Conservation (phyloP, 306 rosid species). For the Carpinus fangiana region DNA sequence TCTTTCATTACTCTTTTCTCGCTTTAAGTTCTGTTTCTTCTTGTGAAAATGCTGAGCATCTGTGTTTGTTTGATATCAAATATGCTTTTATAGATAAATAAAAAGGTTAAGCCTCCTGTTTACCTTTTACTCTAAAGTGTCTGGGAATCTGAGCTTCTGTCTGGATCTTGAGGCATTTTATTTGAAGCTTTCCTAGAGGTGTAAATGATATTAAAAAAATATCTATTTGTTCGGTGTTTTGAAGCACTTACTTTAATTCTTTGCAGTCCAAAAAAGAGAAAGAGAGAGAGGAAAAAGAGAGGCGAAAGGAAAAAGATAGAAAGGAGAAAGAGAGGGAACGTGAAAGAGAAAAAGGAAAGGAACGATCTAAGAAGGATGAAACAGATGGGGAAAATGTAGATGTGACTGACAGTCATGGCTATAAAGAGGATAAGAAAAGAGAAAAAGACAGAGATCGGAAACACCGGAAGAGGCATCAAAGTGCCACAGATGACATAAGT, state of each 20-base stretch:
- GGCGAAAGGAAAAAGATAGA: slow-evolving; percentile 46
- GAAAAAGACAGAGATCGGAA: slow-evolving; percentile 90
- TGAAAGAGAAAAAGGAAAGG: slow-evolving; percentile 83
- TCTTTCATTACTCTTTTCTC: neutral
- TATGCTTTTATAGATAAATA: neutral
- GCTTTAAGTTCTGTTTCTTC: neutral
- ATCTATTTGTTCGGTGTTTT: neutral
- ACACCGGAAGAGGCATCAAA: slow-evolving; percentile 92
- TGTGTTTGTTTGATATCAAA: neutral
- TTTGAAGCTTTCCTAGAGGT: neutral
- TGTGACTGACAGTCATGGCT: slow-evolving; percentile 53
- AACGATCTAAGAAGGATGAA: slow-evolving; percentile 85
- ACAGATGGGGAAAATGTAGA: slow-evolving; percentile 81
- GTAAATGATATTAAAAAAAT: neutral
- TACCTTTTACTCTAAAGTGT: neutral
- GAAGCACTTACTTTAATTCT: slow-evolving; percentile 4
- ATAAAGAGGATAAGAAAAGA: slow-evolving; percentile 89
- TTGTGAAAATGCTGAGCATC: neutral
- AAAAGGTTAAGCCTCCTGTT: neutral
- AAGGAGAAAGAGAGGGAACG: slow-evolving; percentile 89
- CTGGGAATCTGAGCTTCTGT: neutral
- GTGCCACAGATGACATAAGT: slow-evolving; percentile 68
- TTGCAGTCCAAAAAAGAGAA: slow-evolving; percentile 82
- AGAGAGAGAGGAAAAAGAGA: slow-evolving; percentile 72
- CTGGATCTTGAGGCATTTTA: neutral